These are phyloP conservation scores for Globisporangium canariense DNA, from an alignment of 352 stramenopile species.

Conservation along the genomic window DNA sequence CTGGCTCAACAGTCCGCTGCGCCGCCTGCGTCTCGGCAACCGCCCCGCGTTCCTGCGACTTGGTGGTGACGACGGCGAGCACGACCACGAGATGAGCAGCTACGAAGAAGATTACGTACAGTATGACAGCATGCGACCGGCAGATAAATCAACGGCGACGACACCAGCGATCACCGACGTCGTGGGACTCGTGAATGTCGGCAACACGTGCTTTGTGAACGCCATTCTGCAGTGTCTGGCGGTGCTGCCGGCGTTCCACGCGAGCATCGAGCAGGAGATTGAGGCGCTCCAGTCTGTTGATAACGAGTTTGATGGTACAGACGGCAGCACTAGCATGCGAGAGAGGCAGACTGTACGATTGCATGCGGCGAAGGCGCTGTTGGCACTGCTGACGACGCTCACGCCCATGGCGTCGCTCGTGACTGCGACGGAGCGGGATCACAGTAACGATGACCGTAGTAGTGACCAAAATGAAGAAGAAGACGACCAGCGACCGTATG, in stretches of 20 bases:
- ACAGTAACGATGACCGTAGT: not conserved
- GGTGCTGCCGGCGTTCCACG: constrained; percentile 35
- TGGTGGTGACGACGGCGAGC: not conserved
- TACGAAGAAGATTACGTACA: constrained; percentile 4
- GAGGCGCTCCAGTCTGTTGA: not conserved
- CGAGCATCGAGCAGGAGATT: constrained; percentile 25
- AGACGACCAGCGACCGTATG: not conserved
- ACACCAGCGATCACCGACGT: constrained; percentile 5
- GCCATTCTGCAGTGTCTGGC: constrained; percentile 68
- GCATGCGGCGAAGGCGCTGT: constrained; percentile 12
- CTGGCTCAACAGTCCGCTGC: constrained; percentile 17
- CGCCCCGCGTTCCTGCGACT: constrained; percentile 2
- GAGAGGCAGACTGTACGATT: constrained; percentile 9
- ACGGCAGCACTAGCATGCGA: not conserved
- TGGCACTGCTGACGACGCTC: constrained; percentile 16
- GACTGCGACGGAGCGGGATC: not conserved
- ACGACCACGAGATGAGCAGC: not conserved
- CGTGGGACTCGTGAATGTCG: constrained; percentile 52
- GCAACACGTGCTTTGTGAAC: constrained; percentile 79
- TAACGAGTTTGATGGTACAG: not conserved
- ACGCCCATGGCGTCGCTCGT: not conserved
- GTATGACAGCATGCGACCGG: not conserved
- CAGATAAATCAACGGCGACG: not conserved
- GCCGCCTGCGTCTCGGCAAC: constrained; percentile 9
- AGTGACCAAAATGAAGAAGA: constrained; percentile 4